Percentiles rank a stretch among this genome's conserved stretches.
phyloP scores from a whole-genome alignment of 2,329 filamentous ascomycete species.

The Pseudogymnoascus sp. region DNA sequence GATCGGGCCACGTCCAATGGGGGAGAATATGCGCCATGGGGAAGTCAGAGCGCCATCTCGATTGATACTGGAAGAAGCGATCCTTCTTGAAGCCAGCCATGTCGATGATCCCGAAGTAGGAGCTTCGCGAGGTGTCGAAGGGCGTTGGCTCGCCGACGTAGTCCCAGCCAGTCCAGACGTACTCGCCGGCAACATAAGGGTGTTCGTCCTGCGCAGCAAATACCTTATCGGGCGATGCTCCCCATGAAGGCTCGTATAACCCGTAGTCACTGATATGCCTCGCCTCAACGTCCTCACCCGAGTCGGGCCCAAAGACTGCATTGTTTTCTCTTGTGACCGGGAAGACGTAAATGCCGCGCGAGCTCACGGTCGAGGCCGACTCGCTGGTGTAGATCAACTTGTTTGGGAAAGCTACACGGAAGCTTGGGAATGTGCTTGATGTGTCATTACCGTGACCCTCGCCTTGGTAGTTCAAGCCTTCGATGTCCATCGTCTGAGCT shows the following conservation, averaged over 20 bases:
- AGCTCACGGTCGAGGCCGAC: conserved; percentile 38
- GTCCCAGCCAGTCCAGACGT: conserved; percentile 44
- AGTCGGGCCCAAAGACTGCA: conserved; percentile 31
- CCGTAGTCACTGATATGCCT: conserved; percentile 42
- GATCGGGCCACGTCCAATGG: conserved; percentile 47
- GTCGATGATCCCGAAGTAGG: conserved; percentile 49
- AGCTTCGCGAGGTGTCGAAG: conserved; percentile 39
- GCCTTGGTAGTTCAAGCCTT: conserved; percentile 49
- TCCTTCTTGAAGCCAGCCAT: conserved; percentile 50
- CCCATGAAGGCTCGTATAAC: conserved; percentile 39
- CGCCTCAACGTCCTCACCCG: conserved; percentile 31
- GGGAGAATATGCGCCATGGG: conserved; percentile 44
- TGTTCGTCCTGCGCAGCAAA: conserved; percentile 40
- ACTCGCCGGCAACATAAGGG: conserved; percentile 44
- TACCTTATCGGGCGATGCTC: conserved; percentile 44
- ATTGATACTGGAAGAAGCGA: conserved; percentile 46
- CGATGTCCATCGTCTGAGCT: conserved; percentile 36
- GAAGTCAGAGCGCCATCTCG: conserved; percentile 42
- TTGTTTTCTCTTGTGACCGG: conserved; percentile 36
- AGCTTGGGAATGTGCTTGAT: conserved; percentile 32
- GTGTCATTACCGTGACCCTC: conserved; percentile 35
- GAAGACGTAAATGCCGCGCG: conserved; percentile 44
- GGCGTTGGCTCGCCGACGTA: conserved; percentile 44
- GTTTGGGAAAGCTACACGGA: conserved; percentile 36
- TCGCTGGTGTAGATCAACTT: conserved; percentile 40